A percentile compares a stretch with the other conserved stretches of the same genome.
Evolutionary conservation across 169 alveolate species (phyloP).

Genomic region (Amoebophrya sp.): DNA sequence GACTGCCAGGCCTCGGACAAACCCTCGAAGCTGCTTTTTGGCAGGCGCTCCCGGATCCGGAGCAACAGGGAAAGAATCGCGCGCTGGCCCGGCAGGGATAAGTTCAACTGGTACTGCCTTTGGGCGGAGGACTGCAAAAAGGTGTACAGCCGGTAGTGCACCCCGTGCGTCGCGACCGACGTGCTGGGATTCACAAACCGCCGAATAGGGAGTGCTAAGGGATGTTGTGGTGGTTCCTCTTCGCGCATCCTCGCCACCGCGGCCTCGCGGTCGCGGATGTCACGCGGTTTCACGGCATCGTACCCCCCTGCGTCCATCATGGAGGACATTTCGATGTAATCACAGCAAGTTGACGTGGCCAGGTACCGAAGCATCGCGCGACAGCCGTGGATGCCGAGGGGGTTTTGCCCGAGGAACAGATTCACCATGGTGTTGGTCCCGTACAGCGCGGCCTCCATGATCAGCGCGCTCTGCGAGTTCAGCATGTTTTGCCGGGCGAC

Average conservation of each 20-base stretch:
- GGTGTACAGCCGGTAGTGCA: constrained; percentile 3
- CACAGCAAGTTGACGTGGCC: neutral
- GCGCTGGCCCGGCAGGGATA: neutral
- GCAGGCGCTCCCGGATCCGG: neutral
- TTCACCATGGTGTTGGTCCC: neutral
- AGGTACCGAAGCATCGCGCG: neutral
- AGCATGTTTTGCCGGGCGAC: neutral
- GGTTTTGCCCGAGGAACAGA: neutral
- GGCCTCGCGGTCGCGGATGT: neutral
- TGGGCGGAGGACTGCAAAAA: neutral
- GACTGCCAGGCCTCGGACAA: neutral
- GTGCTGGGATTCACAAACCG: neutral
- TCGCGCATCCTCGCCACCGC: neutral
- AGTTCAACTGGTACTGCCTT: neutral
- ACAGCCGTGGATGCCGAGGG: neutral
- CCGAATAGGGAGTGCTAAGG: neutral
- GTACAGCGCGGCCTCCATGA: neutral
- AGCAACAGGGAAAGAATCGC: neutral
- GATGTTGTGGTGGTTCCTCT: neutral
- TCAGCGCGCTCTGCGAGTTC: neutral
- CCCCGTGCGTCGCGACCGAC: neutral
- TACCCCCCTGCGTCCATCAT: neutral
- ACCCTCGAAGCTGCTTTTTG: neutral
- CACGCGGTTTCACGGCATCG: neutral
- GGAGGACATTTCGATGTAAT: neutral